Evolutionary conservation across 2,329 filamentous ascomycete genomes (phyloP).

Genomic region (Penicillium polonicum): DNA sequence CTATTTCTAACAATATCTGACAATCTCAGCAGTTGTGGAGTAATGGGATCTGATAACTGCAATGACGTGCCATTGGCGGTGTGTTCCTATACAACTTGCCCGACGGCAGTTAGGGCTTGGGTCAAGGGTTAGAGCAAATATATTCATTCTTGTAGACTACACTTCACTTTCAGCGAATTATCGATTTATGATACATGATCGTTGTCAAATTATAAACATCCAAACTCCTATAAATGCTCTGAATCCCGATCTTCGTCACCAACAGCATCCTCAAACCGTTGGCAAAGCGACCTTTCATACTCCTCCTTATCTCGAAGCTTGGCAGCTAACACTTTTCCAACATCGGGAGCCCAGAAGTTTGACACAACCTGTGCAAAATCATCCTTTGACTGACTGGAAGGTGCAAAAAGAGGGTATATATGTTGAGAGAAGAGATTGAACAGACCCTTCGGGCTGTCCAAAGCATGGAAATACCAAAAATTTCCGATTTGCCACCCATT

Average conservation of each 20-base stretch:
- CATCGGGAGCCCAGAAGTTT: conserved; percentile 17
- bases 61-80: neutral
- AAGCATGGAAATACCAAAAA: conserved; percentile 31
- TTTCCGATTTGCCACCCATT: conserved; percentile 24
- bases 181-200: neutral
- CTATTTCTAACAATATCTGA: neutral
- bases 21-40: neutral
- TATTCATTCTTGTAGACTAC: neutral
- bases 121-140: neutral
- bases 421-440: conserved; percentile 27
- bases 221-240: no score
- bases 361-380: conserved; percentile 15
- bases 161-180: neutral
- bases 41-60: neutral
- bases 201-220: neutral
- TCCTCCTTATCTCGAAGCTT: conserved; percentile 20
- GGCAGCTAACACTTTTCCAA: conserved; percentile 9
- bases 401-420: conserved; percentile 22
- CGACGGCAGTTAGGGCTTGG: neutral
- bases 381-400: conserved; percentile 1
- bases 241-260: neutral
- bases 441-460: conserved; percentile 27
- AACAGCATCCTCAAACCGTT: conserved; percentile 14
- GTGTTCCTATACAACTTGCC: neutral
- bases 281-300: conserved; percentile 16